Evolutionary conservation across 139 green algal genomes (phyloP).

Genomic region (Chlorella vulgaris): DNA sequence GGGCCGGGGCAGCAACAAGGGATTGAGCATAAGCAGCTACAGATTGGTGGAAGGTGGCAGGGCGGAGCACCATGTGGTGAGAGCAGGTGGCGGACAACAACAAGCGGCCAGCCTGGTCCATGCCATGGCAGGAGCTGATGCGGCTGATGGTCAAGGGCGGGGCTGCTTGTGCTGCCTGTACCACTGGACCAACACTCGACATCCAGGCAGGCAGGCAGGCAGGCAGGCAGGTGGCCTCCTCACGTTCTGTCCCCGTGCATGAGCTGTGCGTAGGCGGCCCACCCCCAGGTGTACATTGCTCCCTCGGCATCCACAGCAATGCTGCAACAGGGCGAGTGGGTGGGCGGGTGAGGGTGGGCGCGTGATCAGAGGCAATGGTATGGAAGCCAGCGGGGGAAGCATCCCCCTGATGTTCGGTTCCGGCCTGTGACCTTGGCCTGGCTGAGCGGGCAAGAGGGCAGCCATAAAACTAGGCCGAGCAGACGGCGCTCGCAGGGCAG

Average conservation of each 20-base stretch:
- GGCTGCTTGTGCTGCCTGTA: background rate
- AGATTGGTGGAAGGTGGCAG: background rate
- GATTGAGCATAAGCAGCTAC: background rate
- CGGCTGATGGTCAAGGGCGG: no score
- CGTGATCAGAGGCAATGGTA: background rate
- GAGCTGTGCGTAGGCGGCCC: slow-evolving; percentile 93
- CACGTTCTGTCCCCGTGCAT: slow-evolving; percentile 80
- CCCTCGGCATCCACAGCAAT: slow-evolving; percentile 60
- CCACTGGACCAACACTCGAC: background rate
- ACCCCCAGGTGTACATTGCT: slow-evolving; percentile 85
- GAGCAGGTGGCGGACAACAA: background rate
- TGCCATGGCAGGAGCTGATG: no score
- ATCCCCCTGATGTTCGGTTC: background rate
- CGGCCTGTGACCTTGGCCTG: no score
- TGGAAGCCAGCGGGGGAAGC: background rate
- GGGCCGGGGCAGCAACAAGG: background rate
- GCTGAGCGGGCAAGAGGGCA: no score
- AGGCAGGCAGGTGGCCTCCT: no score
- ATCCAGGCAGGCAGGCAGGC: no score
- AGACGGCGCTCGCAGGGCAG: no score
- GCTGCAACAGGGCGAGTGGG: background rate
- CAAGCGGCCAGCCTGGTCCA: background rate
- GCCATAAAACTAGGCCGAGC: no score
- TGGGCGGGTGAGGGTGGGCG: background rate
- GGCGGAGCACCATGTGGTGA: background rate